Conservation (phyloP, 208 protist genomes). For the Trypanosoma melophagium region DNA sequence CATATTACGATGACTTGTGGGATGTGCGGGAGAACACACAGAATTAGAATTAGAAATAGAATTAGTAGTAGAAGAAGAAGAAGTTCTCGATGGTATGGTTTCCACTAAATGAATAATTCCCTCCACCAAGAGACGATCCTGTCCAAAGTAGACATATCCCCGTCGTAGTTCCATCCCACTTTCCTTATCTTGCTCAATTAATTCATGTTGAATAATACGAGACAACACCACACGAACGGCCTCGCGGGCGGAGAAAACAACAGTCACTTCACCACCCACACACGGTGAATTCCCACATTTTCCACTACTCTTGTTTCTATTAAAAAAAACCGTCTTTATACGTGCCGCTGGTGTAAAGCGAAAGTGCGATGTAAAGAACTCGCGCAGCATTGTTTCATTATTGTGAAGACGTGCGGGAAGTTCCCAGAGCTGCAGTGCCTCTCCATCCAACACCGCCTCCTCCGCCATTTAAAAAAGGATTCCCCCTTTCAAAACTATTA, state of each 20-base stretch:
- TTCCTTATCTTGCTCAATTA: conserved; percentile 21
- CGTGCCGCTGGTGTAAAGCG: conserved; percentile 19
- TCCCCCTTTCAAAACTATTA: no score
- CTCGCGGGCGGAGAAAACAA: conserved; percentile 23
- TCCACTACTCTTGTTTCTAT: not conserved
- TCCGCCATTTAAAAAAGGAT: conserved; percentile 39
- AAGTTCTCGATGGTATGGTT: no score
- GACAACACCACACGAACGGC: conserved; percentile 32
- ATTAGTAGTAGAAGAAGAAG: no score
- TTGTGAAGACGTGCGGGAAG: conserved; percentile 30
- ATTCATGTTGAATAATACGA: conserved; percentile 27
- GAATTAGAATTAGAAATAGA: no score
- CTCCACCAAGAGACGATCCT: conserved; percentile 51
- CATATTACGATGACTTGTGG: no score
- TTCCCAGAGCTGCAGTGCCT: conserved; percentile 44
- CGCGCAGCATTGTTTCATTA: conserved; percentile 21
- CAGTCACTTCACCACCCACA: conserved; percentile 17
- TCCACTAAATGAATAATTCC: conserved; percentile 32
- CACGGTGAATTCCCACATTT: not conserved
- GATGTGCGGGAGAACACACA: no score
- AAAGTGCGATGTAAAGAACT: conserved; percentile 33
- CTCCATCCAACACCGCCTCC: conserved; percentile 45
- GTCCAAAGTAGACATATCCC: conserved; percentile 47
- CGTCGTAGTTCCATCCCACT: conserved; percentile 48
- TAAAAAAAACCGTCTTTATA: conserved; percentile 18